Evolutionary conservation across 2,329 filamentous ascomycete species (phyloP).

Genomic region (Aphanoascus verrucosus): DNA sequence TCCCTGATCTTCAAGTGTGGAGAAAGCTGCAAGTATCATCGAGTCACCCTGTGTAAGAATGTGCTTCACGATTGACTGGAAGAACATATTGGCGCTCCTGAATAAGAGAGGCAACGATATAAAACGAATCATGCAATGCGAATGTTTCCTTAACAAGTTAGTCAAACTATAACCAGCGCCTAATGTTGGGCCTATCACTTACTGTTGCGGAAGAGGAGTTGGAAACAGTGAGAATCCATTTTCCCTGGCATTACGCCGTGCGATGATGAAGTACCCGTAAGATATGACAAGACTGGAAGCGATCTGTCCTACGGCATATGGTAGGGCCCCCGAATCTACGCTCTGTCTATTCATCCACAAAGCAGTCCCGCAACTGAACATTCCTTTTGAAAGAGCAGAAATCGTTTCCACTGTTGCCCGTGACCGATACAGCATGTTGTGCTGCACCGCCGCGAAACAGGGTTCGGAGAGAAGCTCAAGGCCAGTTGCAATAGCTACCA

Average conservation of each 20-base stretch:
- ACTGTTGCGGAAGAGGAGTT: slow-evolving; percentile 36
- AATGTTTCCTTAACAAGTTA: slow-evolving; percentile 16
- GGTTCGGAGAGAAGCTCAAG: slow-evolving; percentile 79
- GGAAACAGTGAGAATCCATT: slow-evolving; percentile 61
- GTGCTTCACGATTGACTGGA: slow-evolving; percentile 85
- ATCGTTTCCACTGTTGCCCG: slow-evolving; percentile 73
- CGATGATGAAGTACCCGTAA: slow-evolving; percentile 56
- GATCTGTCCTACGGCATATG: slow-evolving; percentile 80
- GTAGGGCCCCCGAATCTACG: slow-evolving; percentile 60
- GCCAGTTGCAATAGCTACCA: slow-evolving; percentile 49
- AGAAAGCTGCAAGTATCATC: slow-evolving; percentile 68
- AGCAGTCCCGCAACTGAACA: slow-evolving; percentile 60
- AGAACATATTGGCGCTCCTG: slow-evolving; percentile 69
- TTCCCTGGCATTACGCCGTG: slow-evolving; percentile 44
- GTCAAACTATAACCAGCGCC: not conserved
- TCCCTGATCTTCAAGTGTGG: slow-evolving; percentile 70
- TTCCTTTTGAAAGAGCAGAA: slow-evolving; percentile 67
- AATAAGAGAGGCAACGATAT: slow-evolving; percentile 62
- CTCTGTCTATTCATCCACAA: slow-evolving; percentile 48
- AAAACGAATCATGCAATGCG: slow-evolving; percentile 44
- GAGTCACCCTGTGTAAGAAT: slow-evolving; percentile 90
- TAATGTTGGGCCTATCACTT: slow-evolving; percentile 16
- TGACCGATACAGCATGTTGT: slow-evolving; percentile 65
- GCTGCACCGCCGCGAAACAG: slow-evolving; percentile 77
- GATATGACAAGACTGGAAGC: slow-evolving; percentile 61